Evolutionary conservation across 306 rosid species (phyloP), one percentile per base, ranked within the genome.

Genomic region (Styphnolobium japonicum): DNA sequence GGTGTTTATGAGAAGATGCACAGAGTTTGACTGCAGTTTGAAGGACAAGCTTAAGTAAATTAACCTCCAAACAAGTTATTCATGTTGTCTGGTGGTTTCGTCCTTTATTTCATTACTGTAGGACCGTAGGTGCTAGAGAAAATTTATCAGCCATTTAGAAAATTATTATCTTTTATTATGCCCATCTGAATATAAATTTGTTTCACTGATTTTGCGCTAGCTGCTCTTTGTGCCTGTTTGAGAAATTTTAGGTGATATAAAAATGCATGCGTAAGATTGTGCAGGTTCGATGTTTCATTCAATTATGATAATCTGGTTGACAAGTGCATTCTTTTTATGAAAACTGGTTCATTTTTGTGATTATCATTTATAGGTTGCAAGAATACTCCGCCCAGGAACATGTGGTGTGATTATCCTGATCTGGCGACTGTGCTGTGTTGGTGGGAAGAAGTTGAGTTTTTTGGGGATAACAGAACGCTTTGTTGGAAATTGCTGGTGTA

Each of bases 311-410:
- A 33, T 22, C 5, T 45, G 51, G 78, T 21, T 55, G 37, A 11
- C 46, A 19, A 10, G 18, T 19, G 7, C 31, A 53, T 53, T 52
- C 42, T 8, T 46, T 31, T 66, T 23, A 52, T 36, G 56, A 25
- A 56, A 66, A 15, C 51, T 67, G 60, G 25, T 66, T 75, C 48
- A 67, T 65, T 66, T 33, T 40, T 58, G 19, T 57, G 25, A 43
- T 67, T n/a, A 60, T 45, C 56, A 29, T 67, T 46, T 34, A 48
- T 48, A 75, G 81, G 58, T 67, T 75, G 77, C 57, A 10, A 67
- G 16, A 10, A 51, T 45, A 16, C 55, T 74, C 52, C 49, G 33
- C 3, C 36, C 56, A 39, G 45, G 46, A 68, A 45, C 42, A 33
- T 65, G 65, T 15, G 22, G 37, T 11, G 68, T 34, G 71, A 74